phyloP scores from a whole-genome alignment of 352 stramenopile species.

The Phytopythium delawarense region DNA sequence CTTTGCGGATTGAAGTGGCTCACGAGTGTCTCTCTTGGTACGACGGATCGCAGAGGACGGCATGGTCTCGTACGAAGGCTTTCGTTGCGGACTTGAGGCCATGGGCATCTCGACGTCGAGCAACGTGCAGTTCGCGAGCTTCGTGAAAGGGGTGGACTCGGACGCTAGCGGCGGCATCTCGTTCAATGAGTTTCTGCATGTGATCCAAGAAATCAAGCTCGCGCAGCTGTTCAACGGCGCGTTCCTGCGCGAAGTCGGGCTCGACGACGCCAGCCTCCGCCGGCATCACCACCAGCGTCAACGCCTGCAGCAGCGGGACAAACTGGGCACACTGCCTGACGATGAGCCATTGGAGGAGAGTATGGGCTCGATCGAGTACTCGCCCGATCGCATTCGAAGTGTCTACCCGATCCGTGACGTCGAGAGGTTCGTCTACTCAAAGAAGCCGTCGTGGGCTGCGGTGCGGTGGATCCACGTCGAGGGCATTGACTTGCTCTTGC shows the following conservation, averaged over 20 bases:
- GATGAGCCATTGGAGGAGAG: slow-evolving; percentile 13
- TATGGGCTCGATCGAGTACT: slow-evolving; percentile 78
- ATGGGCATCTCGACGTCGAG: slow-evolving; percentile 73
- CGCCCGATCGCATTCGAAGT: slow-evolving; percentile 65
- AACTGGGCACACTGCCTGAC: neutral
- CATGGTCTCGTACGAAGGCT: slow-evolving; percentile 72
- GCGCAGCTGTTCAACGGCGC: slow-evolving; percentile 76
- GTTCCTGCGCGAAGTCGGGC: slow-evolving; percentile 37
- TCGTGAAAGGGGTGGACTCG: slow-evolving; percentile 78
- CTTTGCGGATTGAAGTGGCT: neutral
- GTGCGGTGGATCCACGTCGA: slow-evolving; percentile 86
- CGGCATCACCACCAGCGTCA: neutral
- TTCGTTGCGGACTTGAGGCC: slow-evolving; percentile 58
- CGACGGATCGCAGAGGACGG: slow-evolving; percentile 25
- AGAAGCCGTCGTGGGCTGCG: slow-evolving; percentile 58
- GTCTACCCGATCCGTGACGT: slow-evolving; percentile 63
- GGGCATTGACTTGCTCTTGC: slow-evolving; percentile 50
- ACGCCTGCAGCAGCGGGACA: neutral
- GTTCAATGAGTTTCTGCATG: slow-evolving; percentile 82
- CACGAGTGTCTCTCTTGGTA: neutral
- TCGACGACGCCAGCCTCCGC: slow-evolving; percentile 12
- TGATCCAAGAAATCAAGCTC: slow-evolving; percentile 88
- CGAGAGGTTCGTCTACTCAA: slow-evolving; percentile 85
- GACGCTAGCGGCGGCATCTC: slow-evolving; percentile 81
- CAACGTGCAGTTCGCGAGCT: slow-evolving; percentile 57